phyloP scores from a whole-genome alignment of 495 filamentous ascomycete species.

The Mytilinidion resinicola region DNA sequence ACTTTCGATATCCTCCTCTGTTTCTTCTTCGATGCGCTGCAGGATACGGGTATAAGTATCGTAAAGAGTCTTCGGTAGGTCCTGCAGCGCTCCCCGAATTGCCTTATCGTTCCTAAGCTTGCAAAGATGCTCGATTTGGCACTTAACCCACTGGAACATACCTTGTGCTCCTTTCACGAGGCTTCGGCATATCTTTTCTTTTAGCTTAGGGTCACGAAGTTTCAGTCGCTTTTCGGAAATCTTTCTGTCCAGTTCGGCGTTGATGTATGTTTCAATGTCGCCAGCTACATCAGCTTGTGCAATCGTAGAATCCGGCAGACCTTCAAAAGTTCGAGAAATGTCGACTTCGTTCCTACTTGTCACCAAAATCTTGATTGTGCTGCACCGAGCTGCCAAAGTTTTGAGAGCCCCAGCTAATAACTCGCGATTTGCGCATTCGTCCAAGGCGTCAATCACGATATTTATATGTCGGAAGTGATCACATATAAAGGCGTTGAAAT shows the following conservation, averaged over 20 bases:
- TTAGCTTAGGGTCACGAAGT: neutral
- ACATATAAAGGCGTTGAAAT: neutral
- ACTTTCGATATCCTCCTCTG: no score
- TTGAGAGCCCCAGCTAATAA: neutral
- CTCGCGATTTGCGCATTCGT: neutral
- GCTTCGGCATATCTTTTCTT: neutral
- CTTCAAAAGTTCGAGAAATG: neutral
- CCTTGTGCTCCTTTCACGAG: neutral
- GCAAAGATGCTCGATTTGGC: neutral
- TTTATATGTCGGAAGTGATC: neutral
- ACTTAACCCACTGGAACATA: neutral
- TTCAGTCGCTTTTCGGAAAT: neutral
- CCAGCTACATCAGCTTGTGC: neutral
- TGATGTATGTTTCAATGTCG: neutral
- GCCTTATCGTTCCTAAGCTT: neutral
- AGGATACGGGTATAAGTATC: neutral
- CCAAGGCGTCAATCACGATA: neutral
- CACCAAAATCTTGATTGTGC: neutral
- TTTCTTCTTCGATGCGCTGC: neutral
- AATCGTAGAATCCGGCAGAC: neutral
- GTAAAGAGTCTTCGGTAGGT: neutral
- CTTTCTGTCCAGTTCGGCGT: neutral
- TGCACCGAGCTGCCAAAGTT: neutral
- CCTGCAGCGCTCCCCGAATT: neutral
- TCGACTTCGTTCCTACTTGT: no score